phyloP scores from a whole-genome alignment of 805 yeast species.

The Ogataea kodamae region DNA sequence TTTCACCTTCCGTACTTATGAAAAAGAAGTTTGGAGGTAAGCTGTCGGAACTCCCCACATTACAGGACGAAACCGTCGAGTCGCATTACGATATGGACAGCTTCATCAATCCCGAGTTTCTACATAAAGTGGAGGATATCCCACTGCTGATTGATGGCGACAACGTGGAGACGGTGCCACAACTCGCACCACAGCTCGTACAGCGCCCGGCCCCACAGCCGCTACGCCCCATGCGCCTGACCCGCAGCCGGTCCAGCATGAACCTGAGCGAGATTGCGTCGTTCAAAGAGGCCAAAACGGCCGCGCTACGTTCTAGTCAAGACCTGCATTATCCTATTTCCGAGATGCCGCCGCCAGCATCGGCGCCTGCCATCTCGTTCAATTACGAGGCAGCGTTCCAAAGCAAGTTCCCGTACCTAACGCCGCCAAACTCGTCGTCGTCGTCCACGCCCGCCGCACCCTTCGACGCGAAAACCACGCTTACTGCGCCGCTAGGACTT shows the following conservation, averaged over 20 bases:
- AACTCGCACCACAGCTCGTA: too few relatives aligned
- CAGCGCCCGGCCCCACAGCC: slow-evolving; percentile 20
- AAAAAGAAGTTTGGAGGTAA: slow-evolving; percentile 32
- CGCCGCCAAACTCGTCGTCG: slow-evolving; percentile 24
- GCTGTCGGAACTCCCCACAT: slow-evolving; percentile 20
- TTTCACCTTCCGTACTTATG: slow-evolving; percentile 29
- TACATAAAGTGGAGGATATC: slow-evolving; percentile 19
- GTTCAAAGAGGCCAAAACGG: slow-evolving; percentile 31
- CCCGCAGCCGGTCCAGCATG: slow-evolving; percentile 48
- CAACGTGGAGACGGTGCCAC: slow-evolving; percentile 26
- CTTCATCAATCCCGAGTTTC: slow-evolving; percentile 23
- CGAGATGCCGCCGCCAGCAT: slow-evolving; percentile 12
- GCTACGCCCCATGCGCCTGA: slow-evolving; percentile 19
- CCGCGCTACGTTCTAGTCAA: slow-evolving; percentile 22
- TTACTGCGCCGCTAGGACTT: slow-evolving; percentile 10
- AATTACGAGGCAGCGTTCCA: slow-evolving; percentile 6
- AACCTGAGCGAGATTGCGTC: slow-evolving; percentile 54
- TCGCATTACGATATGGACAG: slow-evolving; percentile 6
- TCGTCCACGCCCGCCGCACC: slow-evolving; percentile 16
- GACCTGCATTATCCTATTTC: slow-evolving; percentile 15
- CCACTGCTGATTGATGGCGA: slow-evolving; percentile 21
- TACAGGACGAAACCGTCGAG: slow-evolving; percentile 5
- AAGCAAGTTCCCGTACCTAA: slow-evolving; percentile 18
- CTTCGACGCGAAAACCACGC: slow-evolving; percentile 6
- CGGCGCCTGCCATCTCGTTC: slow-evolving; percentile 11